A percentile compares a stretch with the other conserved stretches of the same genome.
These are phyloP conservation scores for Mallotus nudiflorus DNA, from an alignment of 345 rosid genomes.

Conservation along the genomic window DNA sequence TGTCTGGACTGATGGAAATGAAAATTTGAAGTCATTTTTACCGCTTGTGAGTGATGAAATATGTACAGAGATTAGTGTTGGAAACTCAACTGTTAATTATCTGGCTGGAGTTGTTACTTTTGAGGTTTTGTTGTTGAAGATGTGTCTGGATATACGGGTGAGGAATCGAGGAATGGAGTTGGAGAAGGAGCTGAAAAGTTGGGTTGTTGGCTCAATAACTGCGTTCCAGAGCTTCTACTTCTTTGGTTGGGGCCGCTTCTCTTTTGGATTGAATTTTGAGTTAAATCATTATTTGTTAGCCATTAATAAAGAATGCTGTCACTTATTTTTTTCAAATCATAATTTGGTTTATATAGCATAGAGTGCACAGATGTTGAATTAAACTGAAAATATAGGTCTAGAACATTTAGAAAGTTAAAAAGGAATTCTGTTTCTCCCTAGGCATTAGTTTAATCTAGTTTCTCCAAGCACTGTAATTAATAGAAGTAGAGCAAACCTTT, in stretches of 20 bases:
- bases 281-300: slow-evolving; percentile 1
- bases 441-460: not conserved
- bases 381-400: not conserved
- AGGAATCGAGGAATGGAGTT: slow-evolving; percentile 23
- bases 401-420: no score
- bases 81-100: slow-evolving; percentile 36
- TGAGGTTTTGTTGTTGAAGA: slow-evolving; percentile 53
- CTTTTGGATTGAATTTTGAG: not conserved
- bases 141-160: slow-evolving; percentile 40
- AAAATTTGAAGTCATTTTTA: slow-evolving; percentile 30
- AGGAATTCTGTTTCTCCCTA: not conserved
- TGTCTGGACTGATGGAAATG: slow-evolving; percentile 42
- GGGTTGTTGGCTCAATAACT: slow-evolving; percentile 52
- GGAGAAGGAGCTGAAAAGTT: slow-evolving; percentile 47
- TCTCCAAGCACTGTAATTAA: not conserved
- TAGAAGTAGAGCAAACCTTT: not conserved
- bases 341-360: not conserved
- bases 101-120: slow-evolving; percentile 49
- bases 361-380: not conserved
- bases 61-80: slow-evolving; percentile 23
- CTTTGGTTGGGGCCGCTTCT: slow-evolving; percentile 42
- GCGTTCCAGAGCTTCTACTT: slow-evolving; percentile 43
- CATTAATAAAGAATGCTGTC: not conserved
- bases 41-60: slow-evolving; percentile 40
- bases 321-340: not conserved